Conservation (phyloP, 2,329 filamentous ascomycete species). For the Cladorrhinum sp. region DNA sequence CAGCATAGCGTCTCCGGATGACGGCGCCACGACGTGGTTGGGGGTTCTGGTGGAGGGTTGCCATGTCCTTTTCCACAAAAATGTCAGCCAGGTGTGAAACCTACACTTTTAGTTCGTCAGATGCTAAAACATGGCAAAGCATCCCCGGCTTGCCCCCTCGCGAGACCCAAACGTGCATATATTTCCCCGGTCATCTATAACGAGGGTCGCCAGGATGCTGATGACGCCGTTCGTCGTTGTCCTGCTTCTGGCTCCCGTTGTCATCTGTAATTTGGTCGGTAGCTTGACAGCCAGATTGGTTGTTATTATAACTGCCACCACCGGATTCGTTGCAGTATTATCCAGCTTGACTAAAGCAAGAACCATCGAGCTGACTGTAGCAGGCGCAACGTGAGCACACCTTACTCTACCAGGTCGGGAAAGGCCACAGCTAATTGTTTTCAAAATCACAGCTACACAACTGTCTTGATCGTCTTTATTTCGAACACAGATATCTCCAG, state of each 20-base stretch:
- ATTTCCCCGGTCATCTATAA: background rate
- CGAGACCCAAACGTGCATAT: background rate
- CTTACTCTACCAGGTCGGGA: background rate
- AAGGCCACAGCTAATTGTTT: no score
- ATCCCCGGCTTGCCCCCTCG: no score
- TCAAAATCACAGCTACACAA: background rate
- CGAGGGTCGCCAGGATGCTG: background rate
- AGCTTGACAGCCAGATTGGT: background rate
- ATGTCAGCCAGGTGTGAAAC: background rate
- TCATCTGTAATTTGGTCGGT: background rate
- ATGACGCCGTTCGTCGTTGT: background rate
- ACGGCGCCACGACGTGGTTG: background rate
- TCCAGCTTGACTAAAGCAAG: background rate
- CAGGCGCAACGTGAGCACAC: background rate
- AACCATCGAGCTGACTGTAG: background rate
- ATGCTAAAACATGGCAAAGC: no score
- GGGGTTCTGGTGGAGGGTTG: background rate
- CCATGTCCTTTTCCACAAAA: background rate
- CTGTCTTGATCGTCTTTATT: slow-evolving; percentile 1
- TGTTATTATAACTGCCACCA: background rate
- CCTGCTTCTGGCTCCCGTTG: background rate
- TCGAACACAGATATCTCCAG: no score
- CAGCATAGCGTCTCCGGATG: background rate
- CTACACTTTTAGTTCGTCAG: background rate
- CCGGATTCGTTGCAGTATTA: background rate